A percentile compares a stretch with the other conserved stretches of the same genome.
phyloP scores from a whole-genome alignment of 306 rosid genomes.

The Acacia crassicarpa region DNA sequence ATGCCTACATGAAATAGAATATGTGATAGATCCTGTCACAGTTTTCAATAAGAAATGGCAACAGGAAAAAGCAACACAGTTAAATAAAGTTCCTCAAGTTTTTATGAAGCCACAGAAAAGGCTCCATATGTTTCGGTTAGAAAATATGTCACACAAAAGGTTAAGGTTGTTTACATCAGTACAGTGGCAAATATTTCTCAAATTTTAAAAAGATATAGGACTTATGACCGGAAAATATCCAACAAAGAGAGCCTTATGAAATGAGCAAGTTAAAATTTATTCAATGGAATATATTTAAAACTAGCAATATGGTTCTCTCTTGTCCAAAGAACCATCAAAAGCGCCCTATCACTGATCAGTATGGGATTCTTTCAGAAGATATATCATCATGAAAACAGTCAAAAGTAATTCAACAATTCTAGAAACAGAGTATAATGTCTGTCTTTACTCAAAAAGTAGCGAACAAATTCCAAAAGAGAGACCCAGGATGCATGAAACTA shows the following conservation, averaged over 20 bases:
- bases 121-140: neutral
- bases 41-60: neutral
- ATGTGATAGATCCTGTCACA: conserved; percentile 2
- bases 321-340: conserved; percentile 3
- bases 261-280: conserved; percentile 7
- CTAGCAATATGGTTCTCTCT: conserved; percentile 7
- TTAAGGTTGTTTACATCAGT: conserved; percentile 4
- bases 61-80: neutral
- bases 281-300: neutral
- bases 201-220: conserved; percentile 1
- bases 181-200: conserved; percentile 3
- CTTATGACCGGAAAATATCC: neutral
- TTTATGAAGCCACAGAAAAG: neutral
- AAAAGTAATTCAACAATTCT: neutral
- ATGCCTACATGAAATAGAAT: conserved; percentile 45
- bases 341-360: conserved; percentile 8
- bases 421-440: neutral
- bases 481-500: conserved; percentile 5
- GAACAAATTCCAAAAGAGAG: conserved; percentile 5
- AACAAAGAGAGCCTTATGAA: neutral
- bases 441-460: neutral
- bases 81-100: neutral
- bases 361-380: conserved; percentile 10
- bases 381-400: neutral
- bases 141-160: neutral